These are phyloP conservation scores for Chytriomyces hyalinus DNA, from an alignment of 192 early-diverging fungal species.

Conservation along the genomic window DNA sequence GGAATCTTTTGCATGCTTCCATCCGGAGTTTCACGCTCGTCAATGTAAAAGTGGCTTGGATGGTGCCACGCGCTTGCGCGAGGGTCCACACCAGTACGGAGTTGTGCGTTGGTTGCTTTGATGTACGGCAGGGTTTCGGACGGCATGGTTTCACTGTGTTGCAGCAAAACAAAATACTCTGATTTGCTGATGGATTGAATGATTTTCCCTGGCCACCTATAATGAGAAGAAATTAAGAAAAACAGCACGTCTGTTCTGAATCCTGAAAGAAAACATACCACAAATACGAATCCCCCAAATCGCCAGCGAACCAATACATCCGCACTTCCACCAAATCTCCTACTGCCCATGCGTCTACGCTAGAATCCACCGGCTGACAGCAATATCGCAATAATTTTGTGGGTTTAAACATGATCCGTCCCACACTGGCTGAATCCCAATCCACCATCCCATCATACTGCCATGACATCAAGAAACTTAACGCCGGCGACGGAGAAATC, in stretches of 20 bases:
- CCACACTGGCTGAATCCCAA: neutral
- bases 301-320: slow-evolving; percentile 9
- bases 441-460: neutral
- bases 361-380: neutral
- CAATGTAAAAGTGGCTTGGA: slow-evolving; percentile 1
- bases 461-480: neutral
- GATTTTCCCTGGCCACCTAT: slow-evolving; percentile 23
- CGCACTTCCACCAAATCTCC: slow-evolving; percentile 20
- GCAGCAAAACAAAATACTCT: slow-evolving; percentile 2
- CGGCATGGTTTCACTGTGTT: slow-evolving; percentile 16
- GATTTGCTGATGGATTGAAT: neutral
- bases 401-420: slow-evolving; percentile 6
- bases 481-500: neutral
- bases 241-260: neutral
- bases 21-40: neutral
- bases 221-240: neutral
- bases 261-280: slow-evolving; percentile 10
- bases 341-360: neutral
- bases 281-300: slow-evolving; percentile 8
- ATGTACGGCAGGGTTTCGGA: neutral
- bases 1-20: neutral
- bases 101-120: slow-evolving; percentile 20
- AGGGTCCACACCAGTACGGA: slow-evolving; percentile 10
- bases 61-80: slow-evolving; percentile 3
- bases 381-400: neutral